Conservation (phyloP, 148 eudicot species). For the Suaeda aralocaspica region DNA sequence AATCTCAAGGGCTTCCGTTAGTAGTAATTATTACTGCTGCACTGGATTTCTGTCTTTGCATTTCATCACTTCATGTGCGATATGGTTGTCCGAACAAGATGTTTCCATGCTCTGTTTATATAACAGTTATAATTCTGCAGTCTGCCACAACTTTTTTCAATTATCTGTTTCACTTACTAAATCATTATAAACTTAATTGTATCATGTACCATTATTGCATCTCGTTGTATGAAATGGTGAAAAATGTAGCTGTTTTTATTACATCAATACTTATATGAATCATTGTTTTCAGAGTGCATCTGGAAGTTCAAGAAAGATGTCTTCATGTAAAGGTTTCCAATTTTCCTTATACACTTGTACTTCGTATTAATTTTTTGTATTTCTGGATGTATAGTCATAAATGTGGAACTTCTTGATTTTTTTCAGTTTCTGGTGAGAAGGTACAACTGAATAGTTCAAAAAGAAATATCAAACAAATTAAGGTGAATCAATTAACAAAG, state of each 20-base stretch:
- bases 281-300: constrained; percentile 34
- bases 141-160: too few species aligned
- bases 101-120: not conserved
- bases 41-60: constrained; percentile 3
- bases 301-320: constrained; percentile 19
- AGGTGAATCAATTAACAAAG: constrained; percentile 21
- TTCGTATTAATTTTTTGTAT: constrained; percentile 2
- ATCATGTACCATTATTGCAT: not conserved
- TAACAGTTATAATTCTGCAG: not conserved
- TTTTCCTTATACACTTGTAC: constrained; percentile 11
- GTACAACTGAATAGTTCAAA: constrained; percentile 24
- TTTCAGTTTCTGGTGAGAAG: constrained; percentile 36
- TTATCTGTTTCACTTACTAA: too few species aligned
- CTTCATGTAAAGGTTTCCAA: constrained; percentile 32
- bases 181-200: too few species aligned
- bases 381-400: constrained; percentile 15
- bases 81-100: not conserved
- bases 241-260: not conserved
- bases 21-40: too few species aligned
- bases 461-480: constrained; percentile 13
- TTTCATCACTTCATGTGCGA: not conserved
- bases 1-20: too few species aligned
- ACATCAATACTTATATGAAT: not conserved
- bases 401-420: constrained; percentile 13
- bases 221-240: not conserved